phyloP scores from a whole-genome alignment of 768 basidiomycete genomes.

The Lentinula edodes region DNA sequence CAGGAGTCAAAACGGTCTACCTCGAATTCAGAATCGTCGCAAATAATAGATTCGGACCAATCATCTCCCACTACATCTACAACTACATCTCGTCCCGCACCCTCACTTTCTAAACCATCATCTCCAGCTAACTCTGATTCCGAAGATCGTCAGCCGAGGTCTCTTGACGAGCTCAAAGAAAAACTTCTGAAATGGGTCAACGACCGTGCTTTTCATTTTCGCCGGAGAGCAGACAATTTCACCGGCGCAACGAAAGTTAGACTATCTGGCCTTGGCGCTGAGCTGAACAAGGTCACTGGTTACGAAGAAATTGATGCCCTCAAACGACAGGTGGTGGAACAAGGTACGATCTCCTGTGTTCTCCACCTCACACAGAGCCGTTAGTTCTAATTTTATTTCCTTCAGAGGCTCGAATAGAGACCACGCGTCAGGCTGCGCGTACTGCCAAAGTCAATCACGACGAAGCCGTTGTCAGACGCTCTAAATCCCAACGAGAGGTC shows the following conservation, averaged over 20 bases:
- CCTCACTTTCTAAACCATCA: neutral
- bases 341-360: constrained; percentile 49
- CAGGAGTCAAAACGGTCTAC: neutral
- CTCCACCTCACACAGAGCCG: neutral
- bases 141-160: constrained; percentile 9
- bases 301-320: constrained; percentile 86
- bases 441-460: constrained; percentile 74
- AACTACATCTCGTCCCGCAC: neutral
- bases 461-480: constrained; percentile 70
- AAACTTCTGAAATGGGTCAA: constrained; percentile 45
- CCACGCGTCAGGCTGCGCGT: constrained; percentile 60
- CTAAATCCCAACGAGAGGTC: constrained; percentile 88
- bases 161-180: constrained; percentile 29
- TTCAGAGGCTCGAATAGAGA: constrained; percentile 69
- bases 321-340: constrained; percentile 69
- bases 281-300: constrained; percentile 85
- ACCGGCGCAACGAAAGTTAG: constrained; percentile 50
- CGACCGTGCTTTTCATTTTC: constrained; percentile 36
- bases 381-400: neutral
- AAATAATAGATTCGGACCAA: neutral
- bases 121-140: constrained; percentile 16
- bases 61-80: neutral
- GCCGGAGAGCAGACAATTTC: constrained; percentile 52
- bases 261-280: constrained; percentile 69
- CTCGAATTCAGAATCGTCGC: neutral